These are phyloP conservation scores for Lentinus polychrous DNA, from an alignment of 1,284 basidiomycete genomes.

Conservation along the genomic window DNA sequence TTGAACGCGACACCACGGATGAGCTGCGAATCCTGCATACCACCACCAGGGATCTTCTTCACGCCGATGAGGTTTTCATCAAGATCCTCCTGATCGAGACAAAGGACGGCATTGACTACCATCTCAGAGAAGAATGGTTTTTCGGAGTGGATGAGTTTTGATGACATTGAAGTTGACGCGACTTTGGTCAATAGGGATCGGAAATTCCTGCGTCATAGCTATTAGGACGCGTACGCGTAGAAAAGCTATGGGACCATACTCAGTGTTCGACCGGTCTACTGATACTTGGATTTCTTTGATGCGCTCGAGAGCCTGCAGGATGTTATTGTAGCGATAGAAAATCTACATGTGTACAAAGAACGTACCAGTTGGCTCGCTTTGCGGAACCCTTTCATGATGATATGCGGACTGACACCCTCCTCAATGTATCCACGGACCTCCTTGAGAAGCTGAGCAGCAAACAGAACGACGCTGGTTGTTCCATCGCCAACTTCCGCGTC, in stretches of 20 bases:
- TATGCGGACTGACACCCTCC: constrained; percentile 95
- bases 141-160: constrained; percentile 98
- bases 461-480: constrained; percentile 91
- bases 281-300: constrained; percentile 88
- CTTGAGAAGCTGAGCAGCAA: constrained; percentile 93
- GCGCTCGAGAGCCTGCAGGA: constrained; percentile 68
- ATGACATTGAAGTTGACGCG: constrained; percentile 98
- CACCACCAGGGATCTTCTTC: constrained; percentile 99
- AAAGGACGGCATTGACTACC: constrained; percentile 96
- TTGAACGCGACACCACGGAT: constrained; percentile 95
- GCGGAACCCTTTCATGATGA: constrained; percentile 96
- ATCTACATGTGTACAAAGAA: constrained; percentile 13
- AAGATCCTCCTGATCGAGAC: constrained; percentile 88
- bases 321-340: not conserved
- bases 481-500: constrained; percentile 99
- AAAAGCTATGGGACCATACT: constrained; percentile 45
- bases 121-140: constrained; percentile 99
- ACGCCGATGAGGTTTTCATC: constrained; percentile 97
- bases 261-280: constrained; percentile 87
- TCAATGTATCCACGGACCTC: constrained; percentile 91
- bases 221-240: constrained; percentile 1
- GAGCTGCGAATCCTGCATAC: constrained; percentile 93
- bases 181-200: constrained; percentile 92
- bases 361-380: constrained; percentile 83
- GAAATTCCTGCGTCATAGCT: constrained; percentile 60